Conservation (phyloP, 257 asterid species). For the Apocynum venetum region DNA sequence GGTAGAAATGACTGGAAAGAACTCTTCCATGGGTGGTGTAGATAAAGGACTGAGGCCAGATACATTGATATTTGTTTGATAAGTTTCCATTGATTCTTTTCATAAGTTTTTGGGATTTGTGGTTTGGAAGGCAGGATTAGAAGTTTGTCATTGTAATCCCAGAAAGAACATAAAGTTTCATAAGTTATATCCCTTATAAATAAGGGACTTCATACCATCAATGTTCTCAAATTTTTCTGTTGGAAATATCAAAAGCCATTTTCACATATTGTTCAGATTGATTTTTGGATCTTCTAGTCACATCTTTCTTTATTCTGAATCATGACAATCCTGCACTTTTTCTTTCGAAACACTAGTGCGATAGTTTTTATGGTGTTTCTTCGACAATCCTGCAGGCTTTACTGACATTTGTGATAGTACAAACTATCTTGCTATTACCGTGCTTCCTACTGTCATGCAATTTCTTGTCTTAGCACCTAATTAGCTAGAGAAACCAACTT, state of each 20-base stretch:
- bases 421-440: neutral
- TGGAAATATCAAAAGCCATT: slow-evolving; percentile 1
- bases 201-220: slow-evolving; percentile 36
- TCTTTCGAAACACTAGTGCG: neutral
- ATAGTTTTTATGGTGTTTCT: too few species aligned
- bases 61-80: slow-evolving; percentile 45
- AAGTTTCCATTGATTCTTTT: slow-evolving; percentile 62
- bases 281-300: neutral
- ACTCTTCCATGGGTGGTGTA: slow-evolving; percentile 47
- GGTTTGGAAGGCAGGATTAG: slow-evolving; percentile 23
- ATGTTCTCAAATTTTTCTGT: slow-evolving; percentile 17
- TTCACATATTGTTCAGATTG: neutral
- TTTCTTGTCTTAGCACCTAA: neutral
- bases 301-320: neutral
- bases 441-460: neutral
- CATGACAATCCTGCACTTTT: neutral
- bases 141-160: slow-evolving; percentile 34
- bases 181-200: slow-evolving; percentile 43
- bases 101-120: slow-evolving; percentile 38
- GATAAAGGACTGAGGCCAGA: slow-evolving; percentile 38
- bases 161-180: slow-evolving; percentile 25
- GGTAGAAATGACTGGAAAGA: slow-evolving; percentile 24
- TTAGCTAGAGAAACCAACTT: neutral
- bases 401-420: neutral
- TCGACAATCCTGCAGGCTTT: too few species aligned